Base-by-base conservation (phyloP, 2,329 filamentous ascomycete genomes). In the Aspergillus novofumigatus region DNA sequence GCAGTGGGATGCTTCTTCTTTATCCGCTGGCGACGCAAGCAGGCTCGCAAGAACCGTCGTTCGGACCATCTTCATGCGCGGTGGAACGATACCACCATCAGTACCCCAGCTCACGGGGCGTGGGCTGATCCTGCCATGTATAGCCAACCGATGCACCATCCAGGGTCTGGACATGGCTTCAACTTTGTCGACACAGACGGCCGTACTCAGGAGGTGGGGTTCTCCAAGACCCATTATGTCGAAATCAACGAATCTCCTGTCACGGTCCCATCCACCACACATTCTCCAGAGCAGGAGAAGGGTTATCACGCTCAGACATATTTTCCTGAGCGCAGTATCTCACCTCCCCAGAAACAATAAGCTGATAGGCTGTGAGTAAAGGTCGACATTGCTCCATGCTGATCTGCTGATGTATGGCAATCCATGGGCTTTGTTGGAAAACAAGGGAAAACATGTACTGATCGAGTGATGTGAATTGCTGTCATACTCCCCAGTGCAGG, bases 1-100 rank as follows among this genome's bases (percentile, higher is more conserved):
- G 65, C 67, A 4, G 64, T 70, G 21, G 73, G 75, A 51, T 78
- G 77, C 58, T 75, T 75, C 64, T 75, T 73, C 59, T 76, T 72
- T 55, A 73, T 78, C 53, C 71, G 74, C 21, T 70, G 69, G 51
- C 74, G 75, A n/a, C 74, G 77, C 49, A 75, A 72, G 63, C 66
- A 70, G 56, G 64, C 63, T 21, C 60, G 66, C 25, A 66, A 67
- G 21, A 53, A 62, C 47, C 67, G 69, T n/a, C 63, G 65, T 21
- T 61, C 67, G 0, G 56, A 58, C 21, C 65, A 72, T 29, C 58
- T 75, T 14, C 71, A 73, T 52, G 69, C 69, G 6, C 67, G 67
- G 38, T 76, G 72, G 71, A 68, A 71, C 21, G 69, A 72, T 52
- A 67, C 69, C 10, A 61, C 67, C n/a, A 69, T 68, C 48, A 68